Conservation (phyloP, 305 asterid genomes). For the Plantago coronopus region DNA sequence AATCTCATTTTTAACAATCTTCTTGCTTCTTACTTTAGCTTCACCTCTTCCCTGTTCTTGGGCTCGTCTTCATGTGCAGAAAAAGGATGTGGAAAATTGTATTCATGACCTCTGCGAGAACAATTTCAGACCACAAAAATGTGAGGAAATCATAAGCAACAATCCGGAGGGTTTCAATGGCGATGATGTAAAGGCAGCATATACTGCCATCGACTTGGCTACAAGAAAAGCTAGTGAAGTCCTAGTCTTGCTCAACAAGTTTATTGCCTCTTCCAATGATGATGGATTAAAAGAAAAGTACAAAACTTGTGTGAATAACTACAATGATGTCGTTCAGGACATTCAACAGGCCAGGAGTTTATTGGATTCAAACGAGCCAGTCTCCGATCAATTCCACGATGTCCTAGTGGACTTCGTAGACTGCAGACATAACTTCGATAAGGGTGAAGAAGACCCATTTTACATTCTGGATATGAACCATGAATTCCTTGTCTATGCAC, state of each 20-base stretch:
- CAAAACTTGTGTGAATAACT: neutral
- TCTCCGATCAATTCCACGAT: neutral
- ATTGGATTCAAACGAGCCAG: neutral
- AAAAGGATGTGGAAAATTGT: no score
- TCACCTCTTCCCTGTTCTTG: neutral
- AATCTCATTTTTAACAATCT: neutral
- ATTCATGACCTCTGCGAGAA: neutral
- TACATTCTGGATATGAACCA: neutral
- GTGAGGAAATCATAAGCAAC: constrained; percentile 7
- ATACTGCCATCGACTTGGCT: constrained; percentile 4
- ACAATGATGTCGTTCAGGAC: constrained; percentile 1
- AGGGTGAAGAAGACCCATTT: neutral
- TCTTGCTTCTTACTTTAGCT: neutral
- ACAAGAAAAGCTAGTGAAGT: constrained; percentile 1
- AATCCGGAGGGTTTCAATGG: neutral
- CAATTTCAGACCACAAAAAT: neutral
- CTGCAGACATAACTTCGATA: neutral
- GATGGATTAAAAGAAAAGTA: neutral
- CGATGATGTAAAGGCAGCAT: neutral
- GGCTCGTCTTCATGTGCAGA: no score
- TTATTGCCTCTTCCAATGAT: neutral
- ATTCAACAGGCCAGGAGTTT: neutral
- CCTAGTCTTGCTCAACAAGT: neutral
- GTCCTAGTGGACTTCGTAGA: neutral
- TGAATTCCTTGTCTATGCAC: neutral